phyloP scores from a whole-genome alignment of 1,139 yeast species.

The Dujonia santamariae region DNA sequence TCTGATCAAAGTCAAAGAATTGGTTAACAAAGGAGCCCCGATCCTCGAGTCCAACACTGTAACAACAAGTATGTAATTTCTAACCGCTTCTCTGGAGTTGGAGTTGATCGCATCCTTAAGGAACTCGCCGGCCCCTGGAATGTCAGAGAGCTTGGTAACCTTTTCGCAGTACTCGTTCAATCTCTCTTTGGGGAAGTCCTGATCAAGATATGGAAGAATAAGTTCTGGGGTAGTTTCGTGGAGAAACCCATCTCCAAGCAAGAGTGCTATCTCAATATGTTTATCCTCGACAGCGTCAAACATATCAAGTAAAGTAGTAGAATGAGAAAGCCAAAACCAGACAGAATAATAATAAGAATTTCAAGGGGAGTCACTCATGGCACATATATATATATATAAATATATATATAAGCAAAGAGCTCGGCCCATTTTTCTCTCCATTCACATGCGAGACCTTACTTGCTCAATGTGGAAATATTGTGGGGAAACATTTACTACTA shows the following conservation, averaged over 20 bases:
- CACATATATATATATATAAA: no score
- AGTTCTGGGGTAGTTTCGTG: conserved; percentile 31
- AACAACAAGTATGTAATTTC: conserved; percentile 23
- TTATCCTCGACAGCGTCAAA: conserved; percentile 17
- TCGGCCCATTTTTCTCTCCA: no score
- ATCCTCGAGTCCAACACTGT: conserved; percentile 28
- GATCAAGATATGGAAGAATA: conserved; percentile 25
- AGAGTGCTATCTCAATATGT: conserved; percentile 25
- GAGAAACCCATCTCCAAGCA: conserved; percentile 35
- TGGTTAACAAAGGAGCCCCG: conserved; percentile 36
- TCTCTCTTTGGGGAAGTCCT: conserved; percentile 25
- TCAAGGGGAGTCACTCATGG: not conserved
- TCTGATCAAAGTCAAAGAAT: conserved; percentile 28
- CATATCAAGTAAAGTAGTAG: conserved; percentile 4
- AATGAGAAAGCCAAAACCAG: not conserved
- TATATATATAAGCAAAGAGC: no score
- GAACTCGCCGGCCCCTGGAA: conserved; percentile 24
- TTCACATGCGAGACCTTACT: not conserved
- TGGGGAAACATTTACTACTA: no score
- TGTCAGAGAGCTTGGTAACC: conserved; percentile 28
- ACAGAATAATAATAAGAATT: not conserved
- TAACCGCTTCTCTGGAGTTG: conserved; percentile 17
- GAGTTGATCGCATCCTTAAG: conserved; percentile 16
- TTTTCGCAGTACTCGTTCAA: conserved; percentile 31
- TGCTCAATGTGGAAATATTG: not conserved